Evolutionary conservation across 2,329 filamentous ascomycete genomes (phyloP).

Genomic region (Colletotrichum viniferum): DNA sequence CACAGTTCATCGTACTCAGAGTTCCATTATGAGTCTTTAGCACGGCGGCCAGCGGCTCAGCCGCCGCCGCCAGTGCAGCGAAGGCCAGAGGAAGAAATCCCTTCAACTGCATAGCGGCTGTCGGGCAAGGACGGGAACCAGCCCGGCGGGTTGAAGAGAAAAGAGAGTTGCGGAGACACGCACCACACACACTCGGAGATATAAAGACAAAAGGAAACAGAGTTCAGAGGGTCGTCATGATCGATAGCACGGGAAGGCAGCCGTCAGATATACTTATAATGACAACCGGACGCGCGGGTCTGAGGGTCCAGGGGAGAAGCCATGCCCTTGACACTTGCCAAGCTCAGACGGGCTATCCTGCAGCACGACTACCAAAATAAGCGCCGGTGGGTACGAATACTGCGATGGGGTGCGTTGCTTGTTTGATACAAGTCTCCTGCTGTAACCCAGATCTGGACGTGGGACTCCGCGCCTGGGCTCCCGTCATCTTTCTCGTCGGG

Average conservation of each 20-base stretch:
- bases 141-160: background rate
- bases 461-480: background rate
- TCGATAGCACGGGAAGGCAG: background rate
- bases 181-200: background rate
- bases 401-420: background rate
- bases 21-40: conserved; percentile 26
- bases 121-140: background rate
- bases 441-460: background rate
- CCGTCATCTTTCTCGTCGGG: background rate
- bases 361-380: conserved; percentile 10
- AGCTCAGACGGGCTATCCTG: background rate
- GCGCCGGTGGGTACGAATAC: background rate
- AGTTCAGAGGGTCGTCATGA: background rate
- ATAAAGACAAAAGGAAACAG: background rate
- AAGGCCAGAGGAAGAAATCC: conserved; percentile 24
- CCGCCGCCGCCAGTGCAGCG: conserved; percentile 25
- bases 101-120: conserved; percentile 24
- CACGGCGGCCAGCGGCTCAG: conserved; percentile 22
- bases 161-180: background rate
- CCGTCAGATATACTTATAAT: conserved; percentile 16
- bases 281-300: conserved; percentile 6
- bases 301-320: background rate
- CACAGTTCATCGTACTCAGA: conserved; percentile 28
- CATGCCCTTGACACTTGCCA: conserved; percentile 6
- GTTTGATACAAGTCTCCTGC: background rate